Evolutionary conservation across 78 protist species (phyloP).

Genomic region (Polysphondylium violaceum): DNA sequence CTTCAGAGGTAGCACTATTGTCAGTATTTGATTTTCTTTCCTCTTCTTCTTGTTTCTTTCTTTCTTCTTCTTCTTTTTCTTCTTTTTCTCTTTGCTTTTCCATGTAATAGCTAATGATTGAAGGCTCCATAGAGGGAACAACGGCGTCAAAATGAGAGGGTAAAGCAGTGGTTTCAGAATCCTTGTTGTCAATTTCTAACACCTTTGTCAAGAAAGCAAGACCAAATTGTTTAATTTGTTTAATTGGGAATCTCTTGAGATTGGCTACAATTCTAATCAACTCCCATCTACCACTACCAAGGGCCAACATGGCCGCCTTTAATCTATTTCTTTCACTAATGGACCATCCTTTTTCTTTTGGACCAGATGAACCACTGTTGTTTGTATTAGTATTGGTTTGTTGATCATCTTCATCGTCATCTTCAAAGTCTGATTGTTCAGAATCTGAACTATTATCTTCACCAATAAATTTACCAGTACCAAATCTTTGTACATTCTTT

Average conservation of each 20-base stretch:
- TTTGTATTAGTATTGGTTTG: background rate
- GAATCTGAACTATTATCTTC: slow-evolving; percentile 17
- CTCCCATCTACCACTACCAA: slow-evolving; percentile 83
- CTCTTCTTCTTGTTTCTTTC: background rate
- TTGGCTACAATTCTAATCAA: slow-evolving; percentile 36
- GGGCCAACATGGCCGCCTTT: slow-evolving; percentile 29
- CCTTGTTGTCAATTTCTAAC: background rate
- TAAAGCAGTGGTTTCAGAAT: background rate
- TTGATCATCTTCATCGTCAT: slow-evolving; percentile 51
- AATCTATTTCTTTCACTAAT: slow-evolving; percentile 56
- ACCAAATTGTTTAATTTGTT: slow-evolving; percentile 61
- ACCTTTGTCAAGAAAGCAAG: slow-evolving; percentile 48
- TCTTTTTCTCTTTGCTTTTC: background rate
- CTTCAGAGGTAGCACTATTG: background rate
- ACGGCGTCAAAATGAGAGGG: no score
- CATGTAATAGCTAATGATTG: background rate
- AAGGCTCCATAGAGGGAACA: background rate
- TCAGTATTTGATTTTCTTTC: background rate
- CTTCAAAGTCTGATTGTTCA: slow-evolving; percentile 58
- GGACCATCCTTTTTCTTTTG: slow-evolving; percentile 39
- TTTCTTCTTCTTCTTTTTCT: slow-evolving; percentile 1
- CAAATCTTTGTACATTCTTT: slow-evolving; percentile 79
- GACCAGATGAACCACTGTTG: background rate
- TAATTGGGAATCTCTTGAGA: slow-evolving; percentile 49
- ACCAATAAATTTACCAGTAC: background rate